A percentile compares a stretch with the other conserved stretches of the same genome.
phyloP scores from a whole-genome alignment of 148 eudicot species.

The Rheum nobile region DNA sequence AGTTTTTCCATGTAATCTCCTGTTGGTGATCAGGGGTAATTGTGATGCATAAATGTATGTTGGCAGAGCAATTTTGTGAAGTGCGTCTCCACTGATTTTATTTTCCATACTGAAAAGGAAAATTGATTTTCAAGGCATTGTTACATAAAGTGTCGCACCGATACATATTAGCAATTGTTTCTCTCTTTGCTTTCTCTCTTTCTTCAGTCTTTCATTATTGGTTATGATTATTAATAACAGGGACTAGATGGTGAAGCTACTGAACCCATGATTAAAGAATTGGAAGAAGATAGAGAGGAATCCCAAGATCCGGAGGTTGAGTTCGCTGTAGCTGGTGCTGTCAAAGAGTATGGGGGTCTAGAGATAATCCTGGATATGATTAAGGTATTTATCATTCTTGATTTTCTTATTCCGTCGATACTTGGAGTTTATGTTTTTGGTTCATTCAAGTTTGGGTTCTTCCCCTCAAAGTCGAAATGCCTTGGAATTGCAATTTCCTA shows the following conservation, averaged over 20 bases:
- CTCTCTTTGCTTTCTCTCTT: background rate
- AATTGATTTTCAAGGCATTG: background rate
- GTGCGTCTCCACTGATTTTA: background rate
- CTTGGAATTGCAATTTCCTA: background rate
- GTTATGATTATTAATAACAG: slow-evolving; percentile 27
- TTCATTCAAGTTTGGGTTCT: too few species aligned
- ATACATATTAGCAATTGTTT: background rate
- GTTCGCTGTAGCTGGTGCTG: slow-evolving; percentile 94
- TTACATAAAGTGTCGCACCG: background rate
- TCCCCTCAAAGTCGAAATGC: too few species aligned
- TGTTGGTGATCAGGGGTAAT: background rate
- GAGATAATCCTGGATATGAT: slow-evolving; percentile 84
- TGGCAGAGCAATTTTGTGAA: background rate
- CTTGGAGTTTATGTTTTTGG: background rate
- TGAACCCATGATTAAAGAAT: slow-evolving; percentile 97
- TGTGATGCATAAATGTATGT: background rate
- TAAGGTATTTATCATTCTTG: slow-evolving; percentile 43
- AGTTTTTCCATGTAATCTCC: background rate
- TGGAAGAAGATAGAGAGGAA: slow-evolving; percentile 97
- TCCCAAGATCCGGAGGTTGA: slow-evolving; percentile 99
- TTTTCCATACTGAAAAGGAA: background rate
- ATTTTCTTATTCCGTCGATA: background rate
- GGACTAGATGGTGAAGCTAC: slow-evolving; percentile 99
- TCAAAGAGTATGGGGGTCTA: slow-evolving; percentile 84
- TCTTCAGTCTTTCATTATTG: background rate